These are phyloP conservation scores for Moesziomyces antarcticus DNA, from an alignment of 1,284 basidiomycete genomes.

Conservation along the genomic window DNA sequence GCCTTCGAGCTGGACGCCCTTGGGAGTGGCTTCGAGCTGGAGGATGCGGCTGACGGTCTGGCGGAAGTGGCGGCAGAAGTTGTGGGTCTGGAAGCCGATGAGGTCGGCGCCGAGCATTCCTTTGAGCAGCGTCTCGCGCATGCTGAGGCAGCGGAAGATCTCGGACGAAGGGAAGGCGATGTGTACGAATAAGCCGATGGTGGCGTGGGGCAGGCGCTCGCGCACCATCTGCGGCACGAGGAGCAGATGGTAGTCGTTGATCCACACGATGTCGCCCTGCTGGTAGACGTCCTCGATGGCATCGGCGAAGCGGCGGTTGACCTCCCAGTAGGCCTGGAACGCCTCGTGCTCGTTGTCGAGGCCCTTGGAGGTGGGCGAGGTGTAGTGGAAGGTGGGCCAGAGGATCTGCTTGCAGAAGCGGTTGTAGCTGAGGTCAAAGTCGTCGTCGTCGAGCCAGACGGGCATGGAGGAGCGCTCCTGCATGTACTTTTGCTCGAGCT, in stretches of 20 bases:
- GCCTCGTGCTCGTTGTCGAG: conserved; percentile 80
- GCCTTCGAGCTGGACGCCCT: conserved; percentile 76
- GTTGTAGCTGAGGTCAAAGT: conserved; percentile 81
- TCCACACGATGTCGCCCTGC: conserved; percentile 80
- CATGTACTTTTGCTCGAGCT: conserved; percentile 75
- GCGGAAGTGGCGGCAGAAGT: conserved; percentile 68
- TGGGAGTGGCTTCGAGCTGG: conserved; percentile 81
- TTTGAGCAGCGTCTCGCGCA: conserved; percentile 72
- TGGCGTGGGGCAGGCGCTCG: conserved; percentile 73
- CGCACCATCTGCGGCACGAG: conserved; percentile 82
- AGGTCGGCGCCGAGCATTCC: conserved; percentile 81
- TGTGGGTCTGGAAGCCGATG: conserved; percentile 86
- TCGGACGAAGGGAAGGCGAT: conserved; percentile 88
- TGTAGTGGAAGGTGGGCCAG: conserved; percentile 88
- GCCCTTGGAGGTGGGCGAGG: conserved; percentile 83
- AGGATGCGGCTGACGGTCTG: conserved; percentile 86
- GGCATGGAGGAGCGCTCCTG: conserved; percentile 75
- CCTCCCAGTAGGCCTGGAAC: conserved; percentile 81
- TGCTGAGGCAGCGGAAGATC: conserved; percentile 83
- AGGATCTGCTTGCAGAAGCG: conserved; percentile 90
- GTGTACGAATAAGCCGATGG: conserved; percentile 88
- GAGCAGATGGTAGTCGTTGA: conserved; percentile 77
- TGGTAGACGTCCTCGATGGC: conserved; percentile 78
- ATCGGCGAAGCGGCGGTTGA: conserved; percentile 85
- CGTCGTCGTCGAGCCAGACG: conserved; percentile 77